Conservation (phyloP, 148 eudicot genomes). For the Vaccinium corymbosum region DNA sequence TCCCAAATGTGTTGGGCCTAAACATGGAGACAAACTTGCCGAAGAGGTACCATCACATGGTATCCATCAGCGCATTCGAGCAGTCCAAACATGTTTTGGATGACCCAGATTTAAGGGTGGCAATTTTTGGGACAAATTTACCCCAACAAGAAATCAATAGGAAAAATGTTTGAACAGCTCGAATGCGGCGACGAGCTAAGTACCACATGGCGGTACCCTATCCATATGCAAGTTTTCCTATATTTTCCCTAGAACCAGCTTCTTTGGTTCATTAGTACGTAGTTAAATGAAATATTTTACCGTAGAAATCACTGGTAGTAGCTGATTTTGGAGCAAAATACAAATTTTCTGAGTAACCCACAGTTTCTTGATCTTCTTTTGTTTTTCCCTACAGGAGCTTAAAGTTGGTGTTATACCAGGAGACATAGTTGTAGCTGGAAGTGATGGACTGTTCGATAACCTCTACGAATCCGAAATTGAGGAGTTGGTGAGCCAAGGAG, state of each 20-base stretch:
- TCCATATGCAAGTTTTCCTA: too few species aligned
- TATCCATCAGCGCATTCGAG: too few species aligned
- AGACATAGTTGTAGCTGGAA: conserved; percentile 12
- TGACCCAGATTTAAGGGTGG: too few species aligned
- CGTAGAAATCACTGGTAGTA: background rate
- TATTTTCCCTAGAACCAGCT: background rate
- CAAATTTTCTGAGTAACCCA: background rate
- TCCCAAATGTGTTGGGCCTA: too few species aligned
- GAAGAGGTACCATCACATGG: too few species aligned
- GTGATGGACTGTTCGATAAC: conserved; percentile 10
- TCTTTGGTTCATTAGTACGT: background rate
- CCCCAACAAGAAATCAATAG: too few species aligned
- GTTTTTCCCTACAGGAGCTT: background rate
- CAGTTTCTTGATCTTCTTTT: background rate
- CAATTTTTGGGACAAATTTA: too few species aligned
- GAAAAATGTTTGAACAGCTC: too few species aligned
- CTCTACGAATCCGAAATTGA: background rate
- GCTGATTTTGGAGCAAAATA: background rate
- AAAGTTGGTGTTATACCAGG: background rate
- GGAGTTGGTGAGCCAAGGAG: background rate
- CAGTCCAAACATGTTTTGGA: too few species aligned
- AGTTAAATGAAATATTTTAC: background rate
- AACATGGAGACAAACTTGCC: too few species aligned
- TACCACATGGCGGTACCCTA: too few species aligned
- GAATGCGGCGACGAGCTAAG: too few species aligned